Evolutionary conservation across 352 stramenopile species (phyloP).

Genomic region (Thalassiosira hispida): DNA sequence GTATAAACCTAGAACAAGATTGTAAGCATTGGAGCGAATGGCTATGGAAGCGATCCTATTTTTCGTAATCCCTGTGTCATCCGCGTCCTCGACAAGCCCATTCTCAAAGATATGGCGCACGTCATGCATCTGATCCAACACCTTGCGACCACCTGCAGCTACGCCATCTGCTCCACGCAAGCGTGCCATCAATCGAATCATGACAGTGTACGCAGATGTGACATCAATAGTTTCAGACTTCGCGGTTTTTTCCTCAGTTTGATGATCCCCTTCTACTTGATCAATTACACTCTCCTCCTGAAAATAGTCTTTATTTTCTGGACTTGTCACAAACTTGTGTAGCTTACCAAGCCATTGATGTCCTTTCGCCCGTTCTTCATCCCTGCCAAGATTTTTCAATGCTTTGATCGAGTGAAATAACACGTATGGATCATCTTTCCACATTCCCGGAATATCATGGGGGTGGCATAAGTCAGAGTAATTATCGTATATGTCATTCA

Average conservation of each 20-base stretch:
- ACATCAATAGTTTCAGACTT: conserved; percentile 45
- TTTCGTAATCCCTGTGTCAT: neutral
- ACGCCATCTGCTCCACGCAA: conserved; percentile 34
- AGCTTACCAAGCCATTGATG: conserved; percentile 44
- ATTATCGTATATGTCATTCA: conserved; percentile 49
- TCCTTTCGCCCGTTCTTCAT: conserved; percentile 35
- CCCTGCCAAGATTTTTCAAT: conserved; percentile 48
- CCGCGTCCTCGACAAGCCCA: neutral
- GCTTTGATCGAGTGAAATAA: conserved; percentile 57
- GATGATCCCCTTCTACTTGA: neutral
- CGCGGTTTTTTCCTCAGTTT: conserved; percentile 2
- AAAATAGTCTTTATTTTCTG: conserved; percentile 43
- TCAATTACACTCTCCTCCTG: conserved; percentile 1
- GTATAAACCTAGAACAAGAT: conserved; percentile 54
- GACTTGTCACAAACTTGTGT: conserved; percentile 43
- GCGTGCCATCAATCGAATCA: conserved; percentile 46
- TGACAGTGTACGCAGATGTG: conserved; percentile 48
- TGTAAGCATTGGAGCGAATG: conserved; percentile 54
- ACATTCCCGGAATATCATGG: conserved; percentile 28
- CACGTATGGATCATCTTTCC: conserved; percentile 58
- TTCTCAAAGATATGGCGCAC: conserved; percentile 30
- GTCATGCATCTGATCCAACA: conserved; percentile 49
- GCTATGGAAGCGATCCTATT: conserved; percentile 45
- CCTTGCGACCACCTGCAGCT: conserved; percentile 33
- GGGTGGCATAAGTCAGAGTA: conserved; percentile 24